Evolutionary conservation across 2,329 filamentous ascomycete genomes (phyloP).

Genomic region (Paraconiothyrium sp.): DNA sequence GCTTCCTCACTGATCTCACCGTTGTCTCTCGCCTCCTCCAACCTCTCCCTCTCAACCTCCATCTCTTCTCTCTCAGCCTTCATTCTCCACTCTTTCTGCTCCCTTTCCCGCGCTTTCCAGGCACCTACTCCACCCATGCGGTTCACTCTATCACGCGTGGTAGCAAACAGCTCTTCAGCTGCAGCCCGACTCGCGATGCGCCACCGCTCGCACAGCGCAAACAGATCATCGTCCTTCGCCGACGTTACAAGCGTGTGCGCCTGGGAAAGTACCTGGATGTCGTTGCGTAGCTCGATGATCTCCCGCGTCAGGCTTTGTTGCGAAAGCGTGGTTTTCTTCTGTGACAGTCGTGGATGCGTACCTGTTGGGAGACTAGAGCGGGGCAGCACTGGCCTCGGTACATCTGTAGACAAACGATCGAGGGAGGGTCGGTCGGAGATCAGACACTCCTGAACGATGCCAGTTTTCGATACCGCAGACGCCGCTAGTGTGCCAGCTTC

Average conservation of each 20-base stretch:
- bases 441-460: constrained; percentile 8
- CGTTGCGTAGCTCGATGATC: constrained; percentile 45
- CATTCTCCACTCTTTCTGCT: constrained; percentile 42
- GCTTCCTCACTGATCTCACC: constrained; percentile 57
- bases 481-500: constrained; percentile 9
- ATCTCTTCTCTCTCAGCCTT: constrained; percentile 42
- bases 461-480: background rate
- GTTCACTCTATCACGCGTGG: constrained; percentile 68
- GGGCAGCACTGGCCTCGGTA: constrained; percentile 27
- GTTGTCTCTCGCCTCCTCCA: constrained; percentile 51
- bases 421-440: constrained; percentile 24
- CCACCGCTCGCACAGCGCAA: constrained; percentile 69
- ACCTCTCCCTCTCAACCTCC: constrained; percentile 54
- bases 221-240: constrained; percentile 63
- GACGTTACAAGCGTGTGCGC: constrained; percentile 51
- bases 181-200: constrained; percentile 66
- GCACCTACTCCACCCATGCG: constrained; percentile 70
- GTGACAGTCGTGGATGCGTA: constrained; percentile 15
- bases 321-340: constrained; percentile 25
- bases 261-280: constrained; percentile 53
- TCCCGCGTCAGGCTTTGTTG: constrained; percentile 42
- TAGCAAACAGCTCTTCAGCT: constrained; percentile 73
- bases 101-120: constrained; percentile 57
- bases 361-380: constrained; percentile 23
- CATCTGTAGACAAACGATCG: constrained; percentile 15